These are phyloP conservation scores for Lichtheimia ramosa DNA, from an alignment of 371 early-diverging fungal genomes.

Conservation along the genomic window DNA sequence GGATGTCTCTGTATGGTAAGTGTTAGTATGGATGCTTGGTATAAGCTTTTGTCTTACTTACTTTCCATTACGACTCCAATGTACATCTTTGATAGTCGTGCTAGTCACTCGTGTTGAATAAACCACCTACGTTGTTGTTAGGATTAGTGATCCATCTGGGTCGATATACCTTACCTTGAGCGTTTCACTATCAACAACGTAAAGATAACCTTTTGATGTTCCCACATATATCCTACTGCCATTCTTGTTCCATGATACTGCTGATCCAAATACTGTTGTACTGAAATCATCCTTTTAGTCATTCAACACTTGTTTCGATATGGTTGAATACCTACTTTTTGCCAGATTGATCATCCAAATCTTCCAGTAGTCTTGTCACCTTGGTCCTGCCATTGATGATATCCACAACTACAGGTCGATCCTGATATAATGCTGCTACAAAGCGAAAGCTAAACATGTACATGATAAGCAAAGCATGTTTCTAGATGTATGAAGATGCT, in stretches of 20 bases:
- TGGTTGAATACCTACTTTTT: conserved; percentile 10
- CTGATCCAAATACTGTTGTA: conserved; percentile 29
- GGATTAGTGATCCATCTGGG: neutral
- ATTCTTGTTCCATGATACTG: conserved; percentile 44
- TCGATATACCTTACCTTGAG: conserved; percentile 39
- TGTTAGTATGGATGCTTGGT: neutral
- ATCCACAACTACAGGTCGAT: conserved; percentile 54
- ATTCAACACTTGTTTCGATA: neutral
- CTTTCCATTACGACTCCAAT: conserved; percentile 59
- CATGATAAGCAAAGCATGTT: neutral
- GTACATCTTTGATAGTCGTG: conserved; percentile 65
- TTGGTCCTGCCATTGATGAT: conserved; percentile 27
- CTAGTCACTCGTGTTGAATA: conserved; percentile 42
- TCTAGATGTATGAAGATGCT: neutral
- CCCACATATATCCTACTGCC: conserved; percentile 77
- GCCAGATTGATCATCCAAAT: conserved; percentile 15
- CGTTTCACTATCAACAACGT: conserved; percentile 57
- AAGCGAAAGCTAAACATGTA: conserved; percentile 45
- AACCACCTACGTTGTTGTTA: neutral
- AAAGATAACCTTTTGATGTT: conserved; percentile 66
- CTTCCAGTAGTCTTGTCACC: conserved; percentile 14
- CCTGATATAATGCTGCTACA: conserved; percentile 55
- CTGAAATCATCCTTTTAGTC: conserved; percentile 2
- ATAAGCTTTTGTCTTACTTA: conserved; percentile 8
- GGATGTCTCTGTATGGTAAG: conserved; percentile 53